phyloP scores from a whole-genome alignment of 768 basidiomycete species.

The Podaxis sp. region DNA sequence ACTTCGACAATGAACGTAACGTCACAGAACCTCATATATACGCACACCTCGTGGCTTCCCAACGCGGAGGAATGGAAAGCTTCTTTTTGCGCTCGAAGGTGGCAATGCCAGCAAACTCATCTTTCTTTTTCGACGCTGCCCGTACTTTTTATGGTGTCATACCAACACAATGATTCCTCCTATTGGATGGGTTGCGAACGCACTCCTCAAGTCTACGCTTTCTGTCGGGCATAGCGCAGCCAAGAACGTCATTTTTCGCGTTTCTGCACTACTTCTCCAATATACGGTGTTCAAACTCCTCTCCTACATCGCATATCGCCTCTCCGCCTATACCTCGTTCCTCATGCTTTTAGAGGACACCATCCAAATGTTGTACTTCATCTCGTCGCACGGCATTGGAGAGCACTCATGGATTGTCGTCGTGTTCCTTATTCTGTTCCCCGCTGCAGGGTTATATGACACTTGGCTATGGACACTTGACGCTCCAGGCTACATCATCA shows the following conservation, averaged over 20 bases:
- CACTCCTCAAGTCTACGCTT: constrained; percentile 10
- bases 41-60: background rate
- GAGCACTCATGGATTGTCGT: constrained; percentile 12
- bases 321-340: constrained; percentile 17
- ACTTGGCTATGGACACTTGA: constrained; percentile 17
- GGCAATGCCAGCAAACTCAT: background rate
- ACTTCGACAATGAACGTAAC: background rate
- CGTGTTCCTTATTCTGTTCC: constrained; percentile 16
- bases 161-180: constrained; percentile 3
- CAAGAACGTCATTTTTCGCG: constrained; percentile 17
- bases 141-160: background rate
- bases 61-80: background rate
- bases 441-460: constrained; percentile 18
- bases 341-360: constrained; percentile 16
- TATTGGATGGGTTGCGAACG: constrained; percentile 5
- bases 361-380: constrained; percentile 14
- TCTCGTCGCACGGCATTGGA: constrained; percentile 7
- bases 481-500: constrained; percentile 16
- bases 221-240: constrained; percentile 16
- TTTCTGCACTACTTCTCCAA: constrained; percentile 14
- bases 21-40: background rate
- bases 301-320: constrained; percentile 14
- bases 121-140: background rate
- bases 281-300: constrained; percentile 12
- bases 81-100: background rate